Percentiles rank a stretch among this genome's conserved stretches.
phyloP scores from a whole-genome alignment of 768 basidiomycete genomes.

The Rhizopogon salebrosus region DNA sequence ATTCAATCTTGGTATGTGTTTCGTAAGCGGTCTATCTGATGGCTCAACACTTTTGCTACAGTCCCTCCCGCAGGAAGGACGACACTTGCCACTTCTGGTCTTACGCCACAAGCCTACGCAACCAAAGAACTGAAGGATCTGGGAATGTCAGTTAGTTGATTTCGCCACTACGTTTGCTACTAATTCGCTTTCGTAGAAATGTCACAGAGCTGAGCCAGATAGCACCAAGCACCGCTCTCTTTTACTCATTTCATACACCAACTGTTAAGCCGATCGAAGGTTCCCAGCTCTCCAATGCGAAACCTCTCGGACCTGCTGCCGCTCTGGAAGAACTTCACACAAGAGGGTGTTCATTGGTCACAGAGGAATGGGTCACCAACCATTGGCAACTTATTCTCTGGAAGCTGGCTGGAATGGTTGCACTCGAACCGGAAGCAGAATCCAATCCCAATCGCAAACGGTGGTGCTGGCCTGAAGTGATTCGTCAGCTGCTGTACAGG shows the following conservation, averaged over 20 bases:
- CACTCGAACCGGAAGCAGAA: conserved; percentile 63
- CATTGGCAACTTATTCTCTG: conserved; percentile 90
- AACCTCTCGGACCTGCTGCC: conserved; percentile 42
- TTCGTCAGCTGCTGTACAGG: conserved; percentile 84
- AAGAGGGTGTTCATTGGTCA: conserved; percentile 63
- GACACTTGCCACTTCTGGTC: conserved; percentile 43
- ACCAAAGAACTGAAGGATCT: conserved; percentile 39
- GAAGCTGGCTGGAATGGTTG: conserved; percentile 87
- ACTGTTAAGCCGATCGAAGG: conserved; percentile 24
- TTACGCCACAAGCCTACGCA: conserved; percentile 44
- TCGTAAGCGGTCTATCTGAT: not conserved
- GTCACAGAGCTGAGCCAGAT: conserved; percentile 47
- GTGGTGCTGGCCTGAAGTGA: conserved; percentile 83
- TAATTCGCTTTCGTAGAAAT: conserved; percentile 34
- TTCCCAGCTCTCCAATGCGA: conserved; percentile 11
- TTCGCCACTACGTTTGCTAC: not conserved
- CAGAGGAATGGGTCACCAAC: conserved; percentile 82
- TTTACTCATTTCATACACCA: conserved; percentile 52
- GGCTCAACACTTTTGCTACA: conserved; percentile 11
- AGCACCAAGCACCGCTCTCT: conserved; percentile 47
- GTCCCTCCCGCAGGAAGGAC: conserved; percentile 33
- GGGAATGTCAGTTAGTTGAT: conserved; percentile 43
- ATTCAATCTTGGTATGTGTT: conserved; percentile 42
- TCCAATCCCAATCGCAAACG: conserved; percentile 38
- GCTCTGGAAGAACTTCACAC: conserved; percentile 51